A percentile compares a stretch with the other conserved stretches of the same genome.
Conservation (phyloP, 2,329 filamentous ascomycete species). For the Ascochyta viciae-villosae region DNA sequence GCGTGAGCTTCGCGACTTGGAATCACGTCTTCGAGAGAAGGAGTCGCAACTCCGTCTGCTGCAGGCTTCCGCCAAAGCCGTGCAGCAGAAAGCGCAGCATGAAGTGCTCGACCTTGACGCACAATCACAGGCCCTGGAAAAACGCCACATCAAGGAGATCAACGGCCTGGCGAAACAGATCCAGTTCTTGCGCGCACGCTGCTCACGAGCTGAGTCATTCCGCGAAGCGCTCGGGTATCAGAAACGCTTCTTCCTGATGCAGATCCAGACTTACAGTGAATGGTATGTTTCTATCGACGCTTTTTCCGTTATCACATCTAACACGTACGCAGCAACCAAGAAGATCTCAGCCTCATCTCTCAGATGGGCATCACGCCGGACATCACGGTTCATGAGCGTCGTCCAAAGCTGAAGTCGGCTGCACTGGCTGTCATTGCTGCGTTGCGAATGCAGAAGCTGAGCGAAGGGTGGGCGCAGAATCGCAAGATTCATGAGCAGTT, state of each 20-base stretch:
- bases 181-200: constrained; percentile 84
- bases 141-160: constrained; percentile 76
- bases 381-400: constrained; percentile 52
- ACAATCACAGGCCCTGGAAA: constrained; percentile 69
- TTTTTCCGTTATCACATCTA: constrained; percentile 13
- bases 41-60: constrained; percentile 35
- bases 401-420: constrained; percentile 57
- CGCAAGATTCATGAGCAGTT: constrained; percentile 57
- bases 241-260: constrained; percentile 81
- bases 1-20: constrained; percentile 59
- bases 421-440: constrained; percentile 58
- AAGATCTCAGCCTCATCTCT: constrained; percentile 84
- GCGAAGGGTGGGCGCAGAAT: constrained; percentile 58
- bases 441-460: constrained; percentile 59
- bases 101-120: constrained; percentile 45
- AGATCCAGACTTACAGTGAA: constrained; percentile 83
- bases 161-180: constrained; percentile 88
- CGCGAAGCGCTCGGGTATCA: constrained; percentile 82
- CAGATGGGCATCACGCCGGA: constrained; percentile 75
- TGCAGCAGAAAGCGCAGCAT: constrained; percentile 38
- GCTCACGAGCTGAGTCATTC: constrained; percentile 80
- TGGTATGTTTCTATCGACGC: constrained; percentile 71
- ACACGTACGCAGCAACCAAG: constrained; percentile 76
- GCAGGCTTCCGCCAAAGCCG: constrained; percentile 39
- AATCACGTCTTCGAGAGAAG: constrained; percentile 35